phyloP scores from a whole-genome alignment of 2,329 filamentous ascomycete species.

The Xylaria sp. region DNA sequence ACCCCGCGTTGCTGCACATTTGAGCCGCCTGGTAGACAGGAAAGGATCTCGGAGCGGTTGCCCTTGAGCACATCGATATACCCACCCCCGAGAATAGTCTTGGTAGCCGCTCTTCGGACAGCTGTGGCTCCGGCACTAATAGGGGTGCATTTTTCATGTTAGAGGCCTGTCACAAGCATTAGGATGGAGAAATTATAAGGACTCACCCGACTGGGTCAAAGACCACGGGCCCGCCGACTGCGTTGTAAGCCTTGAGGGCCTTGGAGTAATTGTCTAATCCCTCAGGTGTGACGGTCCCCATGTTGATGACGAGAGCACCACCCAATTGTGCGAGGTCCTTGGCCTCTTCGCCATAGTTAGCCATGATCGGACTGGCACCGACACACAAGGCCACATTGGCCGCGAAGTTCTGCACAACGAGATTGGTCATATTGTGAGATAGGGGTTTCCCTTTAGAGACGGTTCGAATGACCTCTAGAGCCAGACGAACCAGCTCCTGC shows the following conservation, averaged over 20 bases:
- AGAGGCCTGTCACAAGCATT: not conserved
- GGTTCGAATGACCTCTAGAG: conserved; percentile 63
- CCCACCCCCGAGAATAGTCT: conserved; percentile 75
- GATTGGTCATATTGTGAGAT: conserved; percentile 97
- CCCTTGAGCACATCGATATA: conserved; percentile 93
- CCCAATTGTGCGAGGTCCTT: conserved; percentile 80
- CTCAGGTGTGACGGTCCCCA: conserved; percentile 88
- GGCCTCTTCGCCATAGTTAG: conserved; percentile 85
- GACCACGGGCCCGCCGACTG: conserved; percentile 77
- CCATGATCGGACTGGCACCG: conserved; percentile 94
- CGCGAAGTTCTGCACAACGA: conserved; percentile 94
- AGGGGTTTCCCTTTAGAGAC: conserved; percentile 75
- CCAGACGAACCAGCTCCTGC: conserved; percentile 45
- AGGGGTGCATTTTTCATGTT: conserved; percentile 23
- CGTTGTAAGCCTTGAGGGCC: conserved; percentile 85
- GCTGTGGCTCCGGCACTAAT: conserved; percentile 79
- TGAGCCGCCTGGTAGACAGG: conserved; percentile 58
- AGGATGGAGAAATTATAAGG: not conserved
- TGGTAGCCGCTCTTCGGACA: conserved; percentile 76
- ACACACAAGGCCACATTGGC: conserved; percentile 89
- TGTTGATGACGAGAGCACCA: conserved; percentile 88
- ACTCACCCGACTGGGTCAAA: conserved; percentile 87
- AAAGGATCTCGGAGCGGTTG: conserved; percentile 93
- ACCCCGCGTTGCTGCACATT: conserved; percentile 79
- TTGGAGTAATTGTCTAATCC: conserved; percentile 76